Percentiles rank a stretch among this genome's conserved stretches.
phyloP scores from a whole-genome alignment of 176 grass and related monocot species.

The Carex littledalei region DNA sequence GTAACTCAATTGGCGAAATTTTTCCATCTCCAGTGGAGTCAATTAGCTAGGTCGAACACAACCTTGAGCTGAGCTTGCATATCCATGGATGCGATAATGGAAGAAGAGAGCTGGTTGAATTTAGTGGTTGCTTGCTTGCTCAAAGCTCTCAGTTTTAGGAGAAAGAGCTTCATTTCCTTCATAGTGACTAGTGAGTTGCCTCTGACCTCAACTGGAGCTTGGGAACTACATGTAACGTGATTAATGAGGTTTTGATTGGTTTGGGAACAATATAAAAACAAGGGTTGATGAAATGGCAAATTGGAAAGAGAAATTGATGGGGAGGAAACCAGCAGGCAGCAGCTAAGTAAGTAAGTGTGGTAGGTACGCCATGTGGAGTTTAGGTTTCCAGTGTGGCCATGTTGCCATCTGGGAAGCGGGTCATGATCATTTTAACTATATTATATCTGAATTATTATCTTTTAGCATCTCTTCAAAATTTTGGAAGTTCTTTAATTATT shows the following conservation, averaged over 20 bases:
- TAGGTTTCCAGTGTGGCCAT: neutral
- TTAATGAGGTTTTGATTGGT: neutral
- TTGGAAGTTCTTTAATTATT: too few species aligned
- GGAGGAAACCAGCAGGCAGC: neutral
- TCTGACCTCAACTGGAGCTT: neutral
- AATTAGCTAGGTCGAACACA: slow-evolving; percentile 25
- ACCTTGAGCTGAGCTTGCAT: slow-evolving; percentile 28
- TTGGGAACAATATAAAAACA: neutral
- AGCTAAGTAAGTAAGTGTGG: neutral
- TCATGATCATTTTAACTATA: neutral
- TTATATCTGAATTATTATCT: too few species aligned
- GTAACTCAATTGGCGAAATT: slow-evolving; percentile 17
- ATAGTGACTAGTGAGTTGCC: neutral
- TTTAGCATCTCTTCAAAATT: too few species aligned
- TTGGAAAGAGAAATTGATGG: neutral
- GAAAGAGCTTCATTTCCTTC: slow-evolving; percentile 1
- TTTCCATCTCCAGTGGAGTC: slow-evolving; percentile 29
- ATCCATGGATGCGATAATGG: slow-evolving; percentile 11
- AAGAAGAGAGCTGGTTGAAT: slow-evolving; percentile 22
- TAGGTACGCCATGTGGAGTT: neutral
- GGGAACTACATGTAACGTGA: too few species aligned
- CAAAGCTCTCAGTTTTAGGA: slow-evolving; percentile 15
- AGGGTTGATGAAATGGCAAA: neutral
- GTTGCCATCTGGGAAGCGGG: neutral
- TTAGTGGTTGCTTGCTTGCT: slow-evolving; percentile 19